These are phyloP conservation scores for Lipomyces sp. DNA, from an alignment of 805 yeast genomes.

Conservation along the genomic window DNA sequence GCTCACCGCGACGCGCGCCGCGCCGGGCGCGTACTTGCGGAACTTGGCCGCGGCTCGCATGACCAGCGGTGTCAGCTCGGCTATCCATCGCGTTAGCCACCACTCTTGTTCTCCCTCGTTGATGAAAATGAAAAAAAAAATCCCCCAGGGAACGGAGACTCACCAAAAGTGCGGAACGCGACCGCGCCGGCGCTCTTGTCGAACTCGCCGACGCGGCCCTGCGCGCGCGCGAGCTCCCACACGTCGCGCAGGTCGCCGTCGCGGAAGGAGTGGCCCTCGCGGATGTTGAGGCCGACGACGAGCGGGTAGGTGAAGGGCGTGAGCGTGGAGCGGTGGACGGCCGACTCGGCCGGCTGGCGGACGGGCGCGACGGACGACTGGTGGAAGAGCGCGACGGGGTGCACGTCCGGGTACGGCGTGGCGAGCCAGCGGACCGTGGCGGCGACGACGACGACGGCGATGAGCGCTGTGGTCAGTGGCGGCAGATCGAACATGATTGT, in stretches of 20 bases:
- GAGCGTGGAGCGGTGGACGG: conserved; percentile 69
- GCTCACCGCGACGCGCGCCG: conserved; percentile 14
- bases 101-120: too few relatives aligned
- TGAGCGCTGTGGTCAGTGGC: conserved; percentile 11
- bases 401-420: conserved; percentile 38
- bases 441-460: conserved; percentile 10
- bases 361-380: conserved; percentile 68
- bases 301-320: conserved; percentile 70
- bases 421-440: conserved; percentile 26
- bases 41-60: conserved; percentile 10
- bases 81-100: background rate
- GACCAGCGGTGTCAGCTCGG: conserved; percentile 9
- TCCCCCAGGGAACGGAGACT: too few relatives aligned
- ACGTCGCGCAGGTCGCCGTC: conserved; percentile 74
- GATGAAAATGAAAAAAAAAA: too few relatives aligned
- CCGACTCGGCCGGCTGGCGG: conserved; percentile 65
- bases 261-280: conserved; percentile 61
- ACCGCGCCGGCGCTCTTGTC: conserved; percentile 4
- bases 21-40: conserved; percentile 10
- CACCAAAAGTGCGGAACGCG: conserved; percentile 13
- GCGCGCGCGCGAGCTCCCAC: conserved; percentile 49
- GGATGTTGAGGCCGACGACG: conserved; percentile 63
- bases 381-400: conserved; percentile 38
- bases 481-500: conserved; percentile 10
- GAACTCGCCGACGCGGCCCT: conserved; percentile 37